Evolutionary conservation across 805 yeast genomes (phyloP).

Genomic region (Candida germanica): DNA sequence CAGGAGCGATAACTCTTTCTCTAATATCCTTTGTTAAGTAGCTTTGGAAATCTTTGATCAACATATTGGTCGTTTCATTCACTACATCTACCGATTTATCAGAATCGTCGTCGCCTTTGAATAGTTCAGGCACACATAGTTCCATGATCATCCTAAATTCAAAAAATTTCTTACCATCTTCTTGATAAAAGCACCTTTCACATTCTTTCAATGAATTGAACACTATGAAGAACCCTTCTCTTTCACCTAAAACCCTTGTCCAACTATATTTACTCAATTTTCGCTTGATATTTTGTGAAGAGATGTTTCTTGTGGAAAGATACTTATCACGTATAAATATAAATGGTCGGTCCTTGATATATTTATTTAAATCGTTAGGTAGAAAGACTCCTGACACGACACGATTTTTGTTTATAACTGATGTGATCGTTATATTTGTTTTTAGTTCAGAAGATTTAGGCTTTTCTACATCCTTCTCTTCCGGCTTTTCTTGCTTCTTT

Average conservation of each 20-base stretch:
- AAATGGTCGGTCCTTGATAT: constrained; percentile 56
- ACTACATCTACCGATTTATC: constrained; percentile 30
- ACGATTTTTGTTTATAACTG: constrained; percentile 28
- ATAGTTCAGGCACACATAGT: constrained; percentile 48
- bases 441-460: constrained; percentile 13
- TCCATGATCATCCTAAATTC: constrained; percentile 57
- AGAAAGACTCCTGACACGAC: constrained; percentile 36
- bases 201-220: constrained; percentile 62
- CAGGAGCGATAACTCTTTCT: constrained; percentile 69
- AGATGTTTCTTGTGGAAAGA: constrained; percentile 46
- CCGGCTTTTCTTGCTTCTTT: constrained; percentile 7
- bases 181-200: constrained; percentile 53
- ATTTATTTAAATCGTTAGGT: constrained; percentile 47
- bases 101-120: constrained; percentile 9
- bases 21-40: constrained; percentile 69
- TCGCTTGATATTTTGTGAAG: constrained; percentile 57
- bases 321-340: constrained; percentile 51
- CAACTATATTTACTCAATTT: constrained; percentile 59
- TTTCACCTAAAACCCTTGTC: constrained; percentile 62
- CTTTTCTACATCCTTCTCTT: constrained; percentile 7
- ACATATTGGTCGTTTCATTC: constrained; percentile 55
- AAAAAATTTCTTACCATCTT: constrained; percentile 54
- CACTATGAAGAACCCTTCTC: constrained; percentile 66
- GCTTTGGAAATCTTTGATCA: constrained; percentile 61
- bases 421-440: constrained; percentile 35